phyloP scores from a whole-genome alignment of 164 flowering plant genomes.

The Cinnamomum chago region DNA sequence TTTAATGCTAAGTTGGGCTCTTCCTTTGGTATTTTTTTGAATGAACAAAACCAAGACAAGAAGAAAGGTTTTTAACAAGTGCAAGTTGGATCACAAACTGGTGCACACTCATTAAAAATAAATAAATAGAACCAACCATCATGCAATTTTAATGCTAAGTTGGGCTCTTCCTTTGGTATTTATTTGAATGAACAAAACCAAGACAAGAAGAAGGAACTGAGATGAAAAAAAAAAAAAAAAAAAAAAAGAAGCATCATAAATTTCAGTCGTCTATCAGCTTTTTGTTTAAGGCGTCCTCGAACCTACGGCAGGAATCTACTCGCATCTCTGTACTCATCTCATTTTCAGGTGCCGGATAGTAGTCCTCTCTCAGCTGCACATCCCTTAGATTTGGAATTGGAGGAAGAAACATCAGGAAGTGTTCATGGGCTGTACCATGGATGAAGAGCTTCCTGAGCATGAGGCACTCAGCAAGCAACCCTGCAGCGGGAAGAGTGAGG shows the following conservation, averaged over 20 bases:
- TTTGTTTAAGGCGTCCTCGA: constrained; percentile 67
- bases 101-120: background rate
- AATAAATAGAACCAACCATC: too few species aligned
- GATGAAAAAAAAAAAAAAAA: background rate
- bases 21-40: too few species aligned
- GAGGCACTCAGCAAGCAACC: constrained; percentile 52
- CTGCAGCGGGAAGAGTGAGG: constrained; percentile 79
- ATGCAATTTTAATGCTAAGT: background rate
- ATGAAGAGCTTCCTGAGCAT: constrained; percentile 82
- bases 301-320: constrained; percentile 69
- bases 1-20: background rate
- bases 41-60: too few species aligned
- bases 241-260: background rate
- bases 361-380: constrained; percentile 85
- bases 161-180: background rate
- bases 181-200: too few species aligned
- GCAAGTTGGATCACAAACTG: background rate
- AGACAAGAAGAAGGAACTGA: background rate
- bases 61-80: background rate
- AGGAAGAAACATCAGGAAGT: constrained; percentile 69
- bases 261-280: constrained; percentile 51
- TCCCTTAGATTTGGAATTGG: constrained; percentile 63
- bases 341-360: constrained; percentile 97
- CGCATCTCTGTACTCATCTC: constrained; percentile 99
- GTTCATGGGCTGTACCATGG: constrained; percentile 91